Evolutionary conservation across 495 filamentous ascomycete genomes (phyloP).

Genomic region (Lasiosphaeria ovina): DNA sequence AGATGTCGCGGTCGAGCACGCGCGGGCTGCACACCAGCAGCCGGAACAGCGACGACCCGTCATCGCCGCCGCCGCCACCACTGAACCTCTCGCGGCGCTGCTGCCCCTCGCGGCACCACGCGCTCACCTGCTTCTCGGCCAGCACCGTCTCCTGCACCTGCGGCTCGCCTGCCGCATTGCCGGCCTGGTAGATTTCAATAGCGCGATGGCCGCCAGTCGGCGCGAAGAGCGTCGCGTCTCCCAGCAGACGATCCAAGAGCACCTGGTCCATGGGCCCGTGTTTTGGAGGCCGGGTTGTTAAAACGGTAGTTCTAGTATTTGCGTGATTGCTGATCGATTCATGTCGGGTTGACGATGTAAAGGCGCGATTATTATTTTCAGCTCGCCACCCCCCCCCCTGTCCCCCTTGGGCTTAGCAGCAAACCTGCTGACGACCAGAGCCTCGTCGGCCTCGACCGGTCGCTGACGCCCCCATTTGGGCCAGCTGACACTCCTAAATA

Average conservation of each 20-base stretch:
- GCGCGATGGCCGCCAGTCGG: not conserved
- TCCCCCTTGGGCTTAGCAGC: too few species aligned
- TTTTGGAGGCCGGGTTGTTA: not conserved
- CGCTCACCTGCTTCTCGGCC: not conserved
- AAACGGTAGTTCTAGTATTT: not conserved
- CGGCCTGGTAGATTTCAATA: not conserved
- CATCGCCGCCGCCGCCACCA: not conserved
- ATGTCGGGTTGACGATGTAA: not conserved
- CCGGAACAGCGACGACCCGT: not conserved
- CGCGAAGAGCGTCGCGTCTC: not conserved
- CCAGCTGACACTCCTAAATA: not conserved
- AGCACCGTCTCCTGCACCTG: not conserved
- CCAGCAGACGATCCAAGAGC: not conserved
- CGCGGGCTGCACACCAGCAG: not conserved
- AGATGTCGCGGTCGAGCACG: slow-evolving; percentile 1
- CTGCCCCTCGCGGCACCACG: not conserved
- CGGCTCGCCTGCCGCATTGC: not conserved
- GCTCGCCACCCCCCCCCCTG: too few species aligned
- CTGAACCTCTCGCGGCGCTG: too few species aligned
- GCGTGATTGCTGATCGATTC: not conserved
- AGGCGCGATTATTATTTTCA: too few species aligned
- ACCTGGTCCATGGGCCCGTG: not conserved
- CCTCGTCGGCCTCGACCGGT: not conserved
- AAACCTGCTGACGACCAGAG: not conserved
- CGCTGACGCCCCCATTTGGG: too few species aligned